Percentiles rank a stretch among this genome's conserved stretches.
phyloP scores from a whole-genome alignment of 83 land plant species.

The Larix sibirica region DNA sequence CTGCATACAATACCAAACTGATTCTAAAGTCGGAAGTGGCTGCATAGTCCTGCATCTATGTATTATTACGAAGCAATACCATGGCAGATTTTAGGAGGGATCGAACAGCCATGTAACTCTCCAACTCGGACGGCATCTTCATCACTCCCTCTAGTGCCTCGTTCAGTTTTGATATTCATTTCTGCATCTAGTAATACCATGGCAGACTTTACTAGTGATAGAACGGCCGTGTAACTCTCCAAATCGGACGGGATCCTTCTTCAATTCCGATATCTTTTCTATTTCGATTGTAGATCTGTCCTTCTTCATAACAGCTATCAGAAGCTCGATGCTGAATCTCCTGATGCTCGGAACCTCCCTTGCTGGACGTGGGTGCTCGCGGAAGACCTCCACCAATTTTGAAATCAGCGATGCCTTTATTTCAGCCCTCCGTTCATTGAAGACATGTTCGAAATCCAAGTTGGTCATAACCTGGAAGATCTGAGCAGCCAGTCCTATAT shows the following conservation, averaged over 20 bases:
- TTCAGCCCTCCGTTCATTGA: background rate
- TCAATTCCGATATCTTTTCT: background rate
- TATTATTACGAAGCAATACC: too few species aligned
- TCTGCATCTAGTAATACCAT: too few species aligned
- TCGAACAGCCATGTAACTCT: too few species aligned
- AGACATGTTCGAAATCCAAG: constrained; percentile 25
- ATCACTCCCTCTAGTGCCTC: too few species aligned
- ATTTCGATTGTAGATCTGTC: constrained; percentile 21
- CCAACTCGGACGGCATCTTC: too few species aligned
- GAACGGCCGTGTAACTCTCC: too few species aligned
- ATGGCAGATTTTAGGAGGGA: too few species aligned
- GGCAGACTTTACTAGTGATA: too few species aligned
- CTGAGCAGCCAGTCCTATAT: constrained; percentile 60
- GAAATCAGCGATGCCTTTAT: background rate
- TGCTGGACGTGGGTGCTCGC: constrained; percentile 36
- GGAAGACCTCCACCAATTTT: constrained; percentile 22
- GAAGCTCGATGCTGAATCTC: constrained; percentile 52
- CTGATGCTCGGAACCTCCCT: constrained; percentile 61
- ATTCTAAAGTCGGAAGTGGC: too few species aligned
- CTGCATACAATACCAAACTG: too few species aligned
- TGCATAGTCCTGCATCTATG: too few species aligned
- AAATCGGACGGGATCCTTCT: constrained; percentile 26
- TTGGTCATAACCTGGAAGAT: constrained; percentile 33
- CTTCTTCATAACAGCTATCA: constrained; percentile 49
- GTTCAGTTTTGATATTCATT: too few species aligned